These are phyloP conservation scores for Rubia yunnanensis DNA, from an alignment of 257 asterid genomes.

Conservation along the genomic window DNA sequence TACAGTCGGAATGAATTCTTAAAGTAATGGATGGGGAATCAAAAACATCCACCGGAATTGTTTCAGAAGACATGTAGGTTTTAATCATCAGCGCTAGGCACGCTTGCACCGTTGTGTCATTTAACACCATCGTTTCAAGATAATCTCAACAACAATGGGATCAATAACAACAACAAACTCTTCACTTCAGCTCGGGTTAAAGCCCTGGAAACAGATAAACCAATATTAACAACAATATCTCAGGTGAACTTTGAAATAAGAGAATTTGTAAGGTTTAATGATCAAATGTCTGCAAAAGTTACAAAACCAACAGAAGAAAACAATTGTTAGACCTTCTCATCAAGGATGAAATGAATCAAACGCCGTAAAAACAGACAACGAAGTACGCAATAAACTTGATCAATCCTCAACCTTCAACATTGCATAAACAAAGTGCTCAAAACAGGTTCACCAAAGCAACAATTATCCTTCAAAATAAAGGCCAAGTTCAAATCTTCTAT, in stretches of 20 bases:
- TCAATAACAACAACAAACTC: too few relatives aligned
- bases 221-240: too few relatives aligned
- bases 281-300: conserved; percentile 74
- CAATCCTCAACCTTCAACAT: background rate
- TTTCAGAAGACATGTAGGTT: too few relatives aligned
- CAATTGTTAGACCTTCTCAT: background rate
- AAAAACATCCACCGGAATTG: too few relatives aligned
- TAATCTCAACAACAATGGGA: too few relatives aligned
- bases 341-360: background rate
- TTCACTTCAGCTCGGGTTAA: too few relatives aligned
- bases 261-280: too few relatives aligned
- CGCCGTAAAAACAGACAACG: background rate
- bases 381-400: background rate
- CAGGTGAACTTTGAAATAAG: too few relatives aligned
- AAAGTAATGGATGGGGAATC: conserved; percentile 79
- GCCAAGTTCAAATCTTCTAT: background rate
- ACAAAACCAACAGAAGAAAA: conserved; percentile 11
- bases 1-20: conserved; percentile 81
- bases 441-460: conserved; percentile 2
- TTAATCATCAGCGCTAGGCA: too few relatives aligned
- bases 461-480: background rate
- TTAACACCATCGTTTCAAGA: too few relatives aligned
- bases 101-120: too few relatives aligned
- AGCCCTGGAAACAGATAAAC: too few relatives aligned
- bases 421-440: background rate